phyloP scores from a whole-genome alignment of 2,329 filamentous ascomycete genomes.

The Cercospora janseana region DNA sequence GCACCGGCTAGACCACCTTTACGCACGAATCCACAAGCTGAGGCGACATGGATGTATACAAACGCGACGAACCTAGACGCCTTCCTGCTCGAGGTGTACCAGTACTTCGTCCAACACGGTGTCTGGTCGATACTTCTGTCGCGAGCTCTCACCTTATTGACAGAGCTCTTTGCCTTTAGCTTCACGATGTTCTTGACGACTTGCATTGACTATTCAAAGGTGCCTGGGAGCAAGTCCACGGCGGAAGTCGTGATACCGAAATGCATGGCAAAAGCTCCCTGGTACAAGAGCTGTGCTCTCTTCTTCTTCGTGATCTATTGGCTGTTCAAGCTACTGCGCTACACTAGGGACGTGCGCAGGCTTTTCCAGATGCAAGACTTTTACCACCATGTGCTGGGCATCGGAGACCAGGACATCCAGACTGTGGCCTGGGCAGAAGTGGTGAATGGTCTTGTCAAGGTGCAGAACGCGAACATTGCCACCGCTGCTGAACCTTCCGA shows the following conservation, averaged over 20 bases:
- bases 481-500: slow-evolving; percentile 64
- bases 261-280: slow-evolving; percentile 71
- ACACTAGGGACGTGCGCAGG: slow-evolving; percentile 69
- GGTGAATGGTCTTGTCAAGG: slow-evolving; percentile 76
- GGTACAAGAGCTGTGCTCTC: slow-evolving; percentile 72
- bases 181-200: slow-evolving; percentile 81
- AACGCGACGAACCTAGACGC: slow-evolving; percentile 87
- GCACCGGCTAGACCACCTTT: slow-evolving; percentile 31
- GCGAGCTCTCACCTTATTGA: slow-evolving; percentile 70
- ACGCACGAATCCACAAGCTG: slow-evolving; percentile 62
- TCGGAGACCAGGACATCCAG: slow-evolving; percentile 84
- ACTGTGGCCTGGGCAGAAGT: slow-evolving; percentile 93
- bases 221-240: slow-evolving; percentile 64
- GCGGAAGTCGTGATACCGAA: slow-evolving; percentile 65
- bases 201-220: slow-evolving; percentile 76
- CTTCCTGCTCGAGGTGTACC: slow-evolving; percentile 81
- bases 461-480: slow-evolving; percentile 82
- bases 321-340: slow-evolving; percentile 74
- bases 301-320: slow-evolving; percentile 87
- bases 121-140: slow-evolving; percentile 80
- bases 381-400: slow-evolving; percentile 76
- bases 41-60: slow-evolving; percentile 88
- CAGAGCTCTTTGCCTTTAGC: slow-evolving; percentile 76
- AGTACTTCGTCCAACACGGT: slow-evolving; percentile 79
- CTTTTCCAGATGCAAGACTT: slow-evolving; percentile 80